Percentiles rank a stretch among this genome's conserved stretches.
Conservation (phyloP, 1,139 yeast species). For the Saccharomyces hybrid region DNA sequence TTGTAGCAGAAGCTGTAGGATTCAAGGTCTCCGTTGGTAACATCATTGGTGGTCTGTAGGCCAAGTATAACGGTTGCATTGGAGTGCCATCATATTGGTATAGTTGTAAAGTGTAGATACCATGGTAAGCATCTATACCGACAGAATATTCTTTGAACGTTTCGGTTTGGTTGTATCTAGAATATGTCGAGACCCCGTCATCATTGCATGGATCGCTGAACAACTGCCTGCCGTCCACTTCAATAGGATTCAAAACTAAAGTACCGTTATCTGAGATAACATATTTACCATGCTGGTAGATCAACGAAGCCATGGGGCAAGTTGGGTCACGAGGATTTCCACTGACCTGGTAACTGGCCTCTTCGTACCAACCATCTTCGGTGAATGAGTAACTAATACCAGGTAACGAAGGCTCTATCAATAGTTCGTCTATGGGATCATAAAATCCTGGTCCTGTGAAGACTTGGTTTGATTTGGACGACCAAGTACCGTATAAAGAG, state of each 20-base stretch:
- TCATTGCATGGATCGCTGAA: conserved; percentile 77
- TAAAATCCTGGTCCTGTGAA: conserved; percentile 96
- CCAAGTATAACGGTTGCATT: conserved; percentile 82
- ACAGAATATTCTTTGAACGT: conserved; percentile 52
- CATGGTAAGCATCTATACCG: conserved; percentile 69
- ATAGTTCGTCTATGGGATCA: conserved; percentile 89
- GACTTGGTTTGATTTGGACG: conserved; percentile 86
- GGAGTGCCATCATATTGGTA: conserved; percentile 76
- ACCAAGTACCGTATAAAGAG: conserved; percentile 80
- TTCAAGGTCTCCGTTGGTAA: conserved; percentile 85
- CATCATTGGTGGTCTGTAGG: conserved; percentile 92
- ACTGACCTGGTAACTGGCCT: conserved; percentile 73
- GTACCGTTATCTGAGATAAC: conserved; percentile 57
- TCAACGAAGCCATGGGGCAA: conserved; percentile 76
- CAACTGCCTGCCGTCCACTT: conserved; percentile 88
- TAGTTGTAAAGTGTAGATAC: conserved; percentile 66
- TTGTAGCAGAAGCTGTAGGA: conserved; percentile 52
- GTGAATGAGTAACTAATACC: conserved; percentile 92
- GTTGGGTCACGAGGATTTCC: conserved; percentile 66
- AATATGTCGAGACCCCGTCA: conserved; percentile 49
- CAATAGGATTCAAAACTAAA: conserved; percentile 60
- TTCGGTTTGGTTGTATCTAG: conserved; percentile 64
- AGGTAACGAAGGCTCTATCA: conserved; percentile 91
- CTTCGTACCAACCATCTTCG: conserved; percentile 81
- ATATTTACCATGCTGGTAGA: conserved; percentile 85